Conservation (phyloP, 495 filamentous ascomycete species). For the Aspergillus olivimuriae region DNA sequence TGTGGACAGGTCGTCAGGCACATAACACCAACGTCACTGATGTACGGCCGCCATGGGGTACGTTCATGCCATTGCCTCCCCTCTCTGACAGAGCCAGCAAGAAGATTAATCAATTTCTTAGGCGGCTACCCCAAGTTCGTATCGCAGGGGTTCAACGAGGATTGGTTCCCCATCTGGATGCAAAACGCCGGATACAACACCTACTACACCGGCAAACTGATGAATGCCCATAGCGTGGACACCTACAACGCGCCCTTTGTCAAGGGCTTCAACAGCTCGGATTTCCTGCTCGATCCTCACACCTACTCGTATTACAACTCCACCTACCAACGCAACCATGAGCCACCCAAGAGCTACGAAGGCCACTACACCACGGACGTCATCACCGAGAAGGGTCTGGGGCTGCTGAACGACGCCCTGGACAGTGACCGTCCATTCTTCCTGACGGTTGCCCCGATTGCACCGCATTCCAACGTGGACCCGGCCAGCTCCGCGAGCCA, state of each 20-base stretch:
- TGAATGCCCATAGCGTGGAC: constrained; percentile 54
- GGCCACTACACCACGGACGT: constrained; percentile 58
- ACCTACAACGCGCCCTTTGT: constrained; percentile 55
- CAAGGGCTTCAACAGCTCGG: constrained; percentile 50
- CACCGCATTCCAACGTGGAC: constrained; percentile 58
- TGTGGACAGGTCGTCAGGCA: constrained; percentile 60
- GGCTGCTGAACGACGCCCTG: constrained; percentile 57
- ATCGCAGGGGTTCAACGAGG: constrained; percentile 56
- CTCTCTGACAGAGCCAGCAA: neutral
- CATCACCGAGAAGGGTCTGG: constrained; percentile 53
- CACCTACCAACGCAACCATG: constrained; percentile 57
- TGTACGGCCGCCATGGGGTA: constrained; percentile 56
- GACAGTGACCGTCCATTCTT: constrained; percentile 55
- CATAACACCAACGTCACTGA: constrained; percentile 76
- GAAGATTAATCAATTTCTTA: constrained; percentile 8
- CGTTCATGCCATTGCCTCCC: constrained; percentile 1
- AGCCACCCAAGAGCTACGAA: constrained; percentile 49
- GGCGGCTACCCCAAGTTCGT: constrained; percentile 69
- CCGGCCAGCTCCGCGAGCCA: constrained; percentile 15
- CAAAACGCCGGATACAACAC: constrained; percentile 65
- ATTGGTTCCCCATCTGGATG: constrained; percentile 64
- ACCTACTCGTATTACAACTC: constrained; percentile 68
- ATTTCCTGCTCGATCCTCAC: constrained; percentile 66
- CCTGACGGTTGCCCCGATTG: constrained; percentile 57
- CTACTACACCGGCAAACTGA: constrained; percentile 68